Percentiles rank a stretch among this genome's conserved stretches.
Conservation (phyloP, 805 yeast genomes). For the Metschnikowia rubicola region DNA sequence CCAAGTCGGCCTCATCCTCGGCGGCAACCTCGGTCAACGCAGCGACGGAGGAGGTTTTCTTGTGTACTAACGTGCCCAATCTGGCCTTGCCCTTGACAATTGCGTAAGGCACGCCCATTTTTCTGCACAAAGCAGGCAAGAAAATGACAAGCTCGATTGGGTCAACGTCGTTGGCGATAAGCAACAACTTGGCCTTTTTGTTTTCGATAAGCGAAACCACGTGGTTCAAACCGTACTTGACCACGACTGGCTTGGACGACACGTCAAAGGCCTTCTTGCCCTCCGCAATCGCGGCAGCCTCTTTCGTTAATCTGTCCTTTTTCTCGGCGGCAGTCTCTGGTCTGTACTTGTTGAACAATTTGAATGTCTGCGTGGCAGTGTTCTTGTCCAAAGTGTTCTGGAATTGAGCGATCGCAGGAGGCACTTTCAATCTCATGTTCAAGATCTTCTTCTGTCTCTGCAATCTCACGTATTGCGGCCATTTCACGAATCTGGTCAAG, state of each 20-base stretch:
- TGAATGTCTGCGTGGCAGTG: slow-evolving; percentile 96
- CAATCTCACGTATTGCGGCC: slow-evolving; percentile 98
- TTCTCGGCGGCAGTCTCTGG: slow-evolving; percentile 97
- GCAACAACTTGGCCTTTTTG: slow-evolving; percentile 97
- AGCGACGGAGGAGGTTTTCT: slow-evolving; percentile 96
- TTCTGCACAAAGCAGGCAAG: slow-evolving; percentile 98
- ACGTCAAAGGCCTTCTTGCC: slow-evolving; percentile 97
- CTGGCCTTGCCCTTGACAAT: slow-evolving; percentile 98
- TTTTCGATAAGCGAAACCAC: slow-evolving; percentile 95
- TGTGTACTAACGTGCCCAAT: slow-evolving; percentile 95
- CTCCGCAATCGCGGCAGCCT: slow-evolving; percentile 98
- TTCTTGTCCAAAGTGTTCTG: slow-evolving; percentile 95
- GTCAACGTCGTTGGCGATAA: slow-evolving; percentile 98
- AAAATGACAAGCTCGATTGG: slow-evolving; percentile 96
- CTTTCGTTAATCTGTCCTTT: slow-evolving; percentile 98
- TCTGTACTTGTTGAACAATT: slow-evolving; percentile 97
- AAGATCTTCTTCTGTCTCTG: slow-evolving; percentile 99
- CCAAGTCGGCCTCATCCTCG: slow-evolving; percentile 93
- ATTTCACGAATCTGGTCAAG: slow-evolving; percentile 94
- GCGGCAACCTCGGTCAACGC: slow-evolving; percentile 93
- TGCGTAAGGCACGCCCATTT: slow-evolving; percentile 99
- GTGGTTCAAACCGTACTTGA: slow-evolving; percentile 98
- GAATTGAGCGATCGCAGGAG: slow-evolving; percentile 98
- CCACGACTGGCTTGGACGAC: slow-evolving; percentile 93
- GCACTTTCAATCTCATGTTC: slow-evolving; percentile 95